A percentile compares a stretch with the other conserved stretches of the same genome.
These are phyloP conservation scores for Trypanosoma congolense DNA, from an alignment of 208 protist species.

Conservation along the genomic window DNA sequence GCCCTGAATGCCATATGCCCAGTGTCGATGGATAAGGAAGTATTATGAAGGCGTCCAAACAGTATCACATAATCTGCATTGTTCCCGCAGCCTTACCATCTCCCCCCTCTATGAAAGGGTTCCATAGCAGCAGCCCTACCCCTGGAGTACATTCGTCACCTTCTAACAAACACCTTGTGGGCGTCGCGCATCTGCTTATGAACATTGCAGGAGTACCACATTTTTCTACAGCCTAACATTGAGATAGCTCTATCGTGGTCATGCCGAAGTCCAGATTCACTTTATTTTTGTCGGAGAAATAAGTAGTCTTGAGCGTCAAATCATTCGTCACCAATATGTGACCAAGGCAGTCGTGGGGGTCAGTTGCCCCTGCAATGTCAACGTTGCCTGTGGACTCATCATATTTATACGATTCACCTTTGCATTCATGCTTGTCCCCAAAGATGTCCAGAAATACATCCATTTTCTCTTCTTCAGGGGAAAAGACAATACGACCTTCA, in stretches of 20 bases:
- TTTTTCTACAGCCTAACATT: conserved; percentile 22
- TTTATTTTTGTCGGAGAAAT: conserved; percentile 34
- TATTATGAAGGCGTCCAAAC: too few species aligned
- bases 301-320: conserved; percentile 37
- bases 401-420: conserved; percentile 62
- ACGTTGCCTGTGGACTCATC: conserved; percentile 36
- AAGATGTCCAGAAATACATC: conserved; percentile 51
- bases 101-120: too few species aligned
- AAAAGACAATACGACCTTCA: conserved; percentile 31
- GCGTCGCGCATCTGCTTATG: conserved; percentile 10
- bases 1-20: too few species aligned
- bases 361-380: conserved; percentile 24
- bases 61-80: too few species aligned
- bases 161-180: neutral
- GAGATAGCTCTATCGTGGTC: conserved; percentile 36
- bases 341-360: conserved; percentile 70
- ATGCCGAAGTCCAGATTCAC: conserved; percentile 55
- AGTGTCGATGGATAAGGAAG: too few species aligned
- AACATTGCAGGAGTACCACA: too few species aligned
- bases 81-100: too few species aligned
- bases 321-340: conserved; percentile 32
- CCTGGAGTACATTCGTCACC: too few species aligned
- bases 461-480: conserved; percentile 17
- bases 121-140: too few species aligned
- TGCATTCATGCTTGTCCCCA: conserved; percentile 37